A percentile compares a stretch with the other conserved stretches of the same genome.
These are phyloP conservation scores for Aristolochia contorta DNA, from an alignment of 164 flowering plant genomes.

Conservation along the genomic window DNA sequence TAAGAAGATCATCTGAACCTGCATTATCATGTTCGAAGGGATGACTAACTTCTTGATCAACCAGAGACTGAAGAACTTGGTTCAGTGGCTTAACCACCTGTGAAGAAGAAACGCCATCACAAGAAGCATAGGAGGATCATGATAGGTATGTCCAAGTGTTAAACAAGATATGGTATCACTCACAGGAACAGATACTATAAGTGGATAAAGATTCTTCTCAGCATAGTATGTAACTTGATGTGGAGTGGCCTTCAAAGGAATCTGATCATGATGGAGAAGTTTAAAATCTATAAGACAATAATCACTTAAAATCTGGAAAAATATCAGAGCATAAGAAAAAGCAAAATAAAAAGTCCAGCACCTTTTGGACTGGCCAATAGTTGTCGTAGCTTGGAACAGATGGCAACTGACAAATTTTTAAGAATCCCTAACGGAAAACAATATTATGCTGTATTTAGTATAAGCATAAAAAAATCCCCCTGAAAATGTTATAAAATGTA, in stretches of 20 bases:
- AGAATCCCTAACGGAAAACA: slow-evolving; percentile 51
- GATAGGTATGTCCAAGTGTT: not conserved
- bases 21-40: slow-evolving; percentile 63
- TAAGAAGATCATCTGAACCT: slow-evolving; percentile 57
- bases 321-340: not conserved
- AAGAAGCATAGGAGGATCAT: not conserved
- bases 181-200: slow-evolving; percentile 92
- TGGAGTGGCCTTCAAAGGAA: slow-evolving; percentile 89
- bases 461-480: not conserved
- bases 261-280: slow-evolving; percentile 28
- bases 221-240: slow-evolving; percentile 95
- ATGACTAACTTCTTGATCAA: slow-evolving; percentile 83
- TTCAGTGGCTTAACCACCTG: slow-evolving; percentile 82
- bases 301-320: not conserved
- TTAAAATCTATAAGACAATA: not conserved
- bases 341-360: slow-evolving; percentile 3
- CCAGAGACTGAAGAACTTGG: slow-evolving; percentile 79
- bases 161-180: slow-evolving; percentile 19
- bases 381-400: slow-evolving; percentile 69
- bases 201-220: slow-evolving; percentile 86
- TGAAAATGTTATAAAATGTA: not conserved
- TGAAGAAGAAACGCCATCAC: slow-evolving; percentile 1
- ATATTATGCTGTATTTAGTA: not conserved
- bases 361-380: slow-evolving; percentile 98
- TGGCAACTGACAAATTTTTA: slow-evolving; percentile 94